A percentile compares a stretch with the other conserved stretches of the same genome.
Evolutionary conservation across 2,329 filamentous ascomycete species (phyloP).

Genomic region (Stachybotrys elegans): DNA sequence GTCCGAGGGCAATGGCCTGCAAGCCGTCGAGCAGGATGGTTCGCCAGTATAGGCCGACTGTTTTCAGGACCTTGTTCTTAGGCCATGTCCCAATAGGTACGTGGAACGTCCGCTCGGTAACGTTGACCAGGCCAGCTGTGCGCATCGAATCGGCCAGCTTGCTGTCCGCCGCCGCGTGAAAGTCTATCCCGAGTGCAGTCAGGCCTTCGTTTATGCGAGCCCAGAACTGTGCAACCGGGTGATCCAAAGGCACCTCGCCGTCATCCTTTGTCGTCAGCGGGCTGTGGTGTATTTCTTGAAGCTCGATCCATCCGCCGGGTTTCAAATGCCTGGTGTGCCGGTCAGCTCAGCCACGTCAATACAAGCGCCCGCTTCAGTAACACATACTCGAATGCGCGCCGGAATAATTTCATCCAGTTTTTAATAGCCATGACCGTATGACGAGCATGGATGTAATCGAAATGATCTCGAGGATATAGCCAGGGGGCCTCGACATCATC

Average conservation of each 20-base stretch:
- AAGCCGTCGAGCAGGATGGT: constrained; percentile 45
- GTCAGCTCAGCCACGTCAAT: too few species aligned
- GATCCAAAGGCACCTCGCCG: constrained; percentile 28
- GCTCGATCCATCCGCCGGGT: constrained; percentile 50
- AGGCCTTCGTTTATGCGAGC: constrained; percentile 38
- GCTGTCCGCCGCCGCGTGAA: constrained; percentile 36
- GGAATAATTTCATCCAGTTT: constrained; percentile 47
- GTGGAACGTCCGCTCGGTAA: constrained; percentile 43
- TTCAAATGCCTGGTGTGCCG: constrained; percentile 37
- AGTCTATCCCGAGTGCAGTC: constrained; percentile 38
- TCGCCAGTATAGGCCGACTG: constrained; percentile 46
- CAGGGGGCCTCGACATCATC: constrained; percentile 55
- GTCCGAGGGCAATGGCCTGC: constrained; percentile 46
- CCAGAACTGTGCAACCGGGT: constrained; percentile 44
- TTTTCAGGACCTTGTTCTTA: constrained; percentile 44
- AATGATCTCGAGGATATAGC: constrained; percentile 48
- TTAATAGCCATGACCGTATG: constrained; percentile 51
- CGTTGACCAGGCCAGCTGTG: constrained; percentile 46
- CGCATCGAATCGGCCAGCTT: constrained; percentile 39
- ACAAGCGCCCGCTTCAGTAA: too few species aligned
- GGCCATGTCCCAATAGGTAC: constrained; percentile 52
- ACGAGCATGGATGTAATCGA: constrained; percentile 58
- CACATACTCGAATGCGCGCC: constrained; percentile 39
- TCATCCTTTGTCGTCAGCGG: constrained; percentile 38
- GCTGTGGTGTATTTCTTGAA: constrained; percentile 48